Conservation (phyloP, 2,329 filamentous ascomycete genomes). For the Fusarium sulawesiense region DNA sequence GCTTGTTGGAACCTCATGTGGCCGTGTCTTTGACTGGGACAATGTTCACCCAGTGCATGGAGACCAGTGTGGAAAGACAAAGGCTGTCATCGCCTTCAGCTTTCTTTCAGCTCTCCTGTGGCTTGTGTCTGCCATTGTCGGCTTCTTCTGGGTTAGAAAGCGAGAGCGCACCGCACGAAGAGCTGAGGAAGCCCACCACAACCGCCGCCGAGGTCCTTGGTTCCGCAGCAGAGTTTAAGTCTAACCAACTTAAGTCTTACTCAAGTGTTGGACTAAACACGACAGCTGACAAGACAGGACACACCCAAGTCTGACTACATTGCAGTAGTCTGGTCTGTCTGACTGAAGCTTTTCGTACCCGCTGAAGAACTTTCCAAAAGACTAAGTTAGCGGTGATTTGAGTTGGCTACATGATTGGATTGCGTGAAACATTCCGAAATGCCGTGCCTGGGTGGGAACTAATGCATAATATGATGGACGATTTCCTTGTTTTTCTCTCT, state of each 20-base stretch:
- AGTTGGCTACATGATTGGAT: slow-evolving; percentile 16
- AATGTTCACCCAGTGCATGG: slow-evolving; percentile 59
- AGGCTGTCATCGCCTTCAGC: slow-evolving; percentile 76
- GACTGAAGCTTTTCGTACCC: not conserved
- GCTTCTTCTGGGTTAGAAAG: slow-evolving; percentile 64
- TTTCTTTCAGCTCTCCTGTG: slow-evolving; percentile 79
- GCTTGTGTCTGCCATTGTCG: slow-evolving; percentile 72
- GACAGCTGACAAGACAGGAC: not conserved
- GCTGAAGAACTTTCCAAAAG: slow-evolving; percentile 21
- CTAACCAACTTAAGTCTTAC: not conserved
- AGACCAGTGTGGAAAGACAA: slow-evolving; percentile 73
- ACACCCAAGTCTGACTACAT: not conserved
- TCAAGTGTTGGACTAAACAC: not conserved
- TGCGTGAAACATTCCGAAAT: slow-evolving; percentile 27
- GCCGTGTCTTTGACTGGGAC: slow-evolving; percentile 69
- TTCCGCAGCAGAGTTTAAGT: slow-evolving; percentile 57
- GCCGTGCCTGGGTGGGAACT: slow-evolving; percentile 18
- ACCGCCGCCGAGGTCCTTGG: slow-evolving; percentile 53
- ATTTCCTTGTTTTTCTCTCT: slow-evolving; percentile 35
- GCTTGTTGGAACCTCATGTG: slow-evolving; percentile 62
- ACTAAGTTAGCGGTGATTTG: not conserved
- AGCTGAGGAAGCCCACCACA: slow-evolving; percentile 46
- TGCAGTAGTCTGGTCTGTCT: not conserved
- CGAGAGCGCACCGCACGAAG: slow-evolving; percentile 51
- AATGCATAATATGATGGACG: slow-evolving; percentile 13